A percentile compares a stretch with the other conserved stretches of the same genome.
Evolutionary conservation across 2,329 filamentous ascomycete species (phyloP).

Genomic region (Pseudopithomyces maydicus): DNA sequence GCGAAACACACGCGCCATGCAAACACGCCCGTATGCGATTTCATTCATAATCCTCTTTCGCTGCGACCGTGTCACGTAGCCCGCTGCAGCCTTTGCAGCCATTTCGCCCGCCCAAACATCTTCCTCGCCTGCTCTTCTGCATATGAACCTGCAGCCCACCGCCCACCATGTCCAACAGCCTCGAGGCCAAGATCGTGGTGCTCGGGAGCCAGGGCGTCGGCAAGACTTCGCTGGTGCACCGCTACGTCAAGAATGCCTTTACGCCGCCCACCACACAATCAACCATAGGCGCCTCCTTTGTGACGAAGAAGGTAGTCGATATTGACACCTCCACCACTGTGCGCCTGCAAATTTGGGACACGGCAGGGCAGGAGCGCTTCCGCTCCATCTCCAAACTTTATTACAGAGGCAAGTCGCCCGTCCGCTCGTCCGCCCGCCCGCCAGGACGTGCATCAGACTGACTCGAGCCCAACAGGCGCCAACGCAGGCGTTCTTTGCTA

Average conservation of each 20-base stretch:
- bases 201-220: conserved; percentile 80
- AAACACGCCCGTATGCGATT: conserved; percentile 25
- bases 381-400: conserved; percentile 93
- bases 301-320: conserved; percentile 73
- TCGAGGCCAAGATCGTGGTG: conserved; percentile 82
- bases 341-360: conserved; percentile 96
- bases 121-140: background rate
- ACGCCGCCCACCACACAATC: conserved; percentile 60
- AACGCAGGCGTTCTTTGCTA: conserved; percentile 95
- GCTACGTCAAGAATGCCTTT: conserved; percentile 75
- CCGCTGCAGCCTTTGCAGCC: conserved; percentile 7
- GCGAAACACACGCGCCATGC: conserved; percentile 33
- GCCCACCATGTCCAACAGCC: conserved; percentile 52
- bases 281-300: conserved; percentile 58
- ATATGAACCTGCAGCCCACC: background rate
- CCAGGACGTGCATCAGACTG: conserved; percentile 2
- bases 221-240: conserved; percentile 78
- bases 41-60: conserved; percentile 21
- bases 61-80: conserved; percentile 12
- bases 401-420: conserved; percentile 66
- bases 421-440: background rate
- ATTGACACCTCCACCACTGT: conserved; percentile 84
- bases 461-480: conserved; percentile 61
- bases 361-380: conserved; percentile 93
- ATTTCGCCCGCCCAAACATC: conserved; percentile 1